These are phyloP conservation scores for Atkinsonella hypoxylon DNA, from an alignment of 2,329 filamentous ascomycete genomes.

Conservation along the genomic window DNA sequence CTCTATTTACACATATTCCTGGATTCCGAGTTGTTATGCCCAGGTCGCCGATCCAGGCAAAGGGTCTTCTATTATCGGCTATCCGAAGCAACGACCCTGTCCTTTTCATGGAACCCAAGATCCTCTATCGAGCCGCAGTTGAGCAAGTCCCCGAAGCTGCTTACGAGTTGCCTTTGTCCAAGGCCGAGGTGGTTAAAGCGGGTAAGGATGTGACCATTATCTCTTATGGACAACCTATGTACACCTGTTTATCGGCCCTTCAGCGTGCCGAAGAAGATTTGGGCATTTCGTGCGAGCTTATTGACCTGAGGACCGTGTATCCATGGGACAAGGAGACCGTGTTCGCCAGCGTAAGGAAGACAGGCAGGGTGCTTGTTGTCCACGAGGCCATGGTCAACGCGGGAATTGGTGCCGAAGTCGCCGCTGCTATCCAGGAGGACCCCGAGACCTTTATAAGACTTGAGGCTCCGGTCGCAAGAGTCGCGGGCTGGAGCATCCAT, in stretches of 20 bases:
- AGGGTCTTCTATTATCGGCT: constrained; percentile 67
- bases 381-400: constrained; percentile 89
- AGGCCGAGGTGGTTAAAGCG: constrained; percentile 71
- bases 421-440: constrained; percentile 76
- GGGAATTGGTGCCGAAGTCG: constrained; percentile 79
- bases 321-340: constrained; percentile 82
- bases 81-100: constrained; percentile 78
- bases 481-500: constrained; percentile 85
- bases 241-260: constrained; percentile 69
- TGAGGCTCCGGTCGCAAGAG: constrained; percentile 73
- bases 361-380: constrained; percentile 74
- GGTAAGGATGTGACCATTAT: constrained; percentile 74
- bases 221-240: constrained; percentile 82
- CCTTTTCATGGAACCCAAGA: constrained; percentile 90
- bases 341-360: constrained; percentile 74
- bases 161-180: constrained; percentile 75
- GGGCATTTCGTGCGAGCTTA: constrained; percentile 67
- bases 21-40: constrained; percentile 79
- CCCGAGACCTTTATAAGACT: constrained; percentile 63
- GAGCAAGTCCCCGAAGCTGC: constrained; percentile 76
- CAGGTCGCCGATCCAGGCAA: constrained; percentile 75
- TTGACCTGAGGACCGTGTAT: constrained; percentile 79
- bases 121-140: constrained; percentile 80
- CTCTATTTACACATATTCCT: constrained; percentile 78
- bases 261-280: constrained; percentile 63